Base-by-base conservation (phyloP, 2,329 filamentous ascomycete species). In the Ophiocordyceps camponoti-floridani region DNA sequence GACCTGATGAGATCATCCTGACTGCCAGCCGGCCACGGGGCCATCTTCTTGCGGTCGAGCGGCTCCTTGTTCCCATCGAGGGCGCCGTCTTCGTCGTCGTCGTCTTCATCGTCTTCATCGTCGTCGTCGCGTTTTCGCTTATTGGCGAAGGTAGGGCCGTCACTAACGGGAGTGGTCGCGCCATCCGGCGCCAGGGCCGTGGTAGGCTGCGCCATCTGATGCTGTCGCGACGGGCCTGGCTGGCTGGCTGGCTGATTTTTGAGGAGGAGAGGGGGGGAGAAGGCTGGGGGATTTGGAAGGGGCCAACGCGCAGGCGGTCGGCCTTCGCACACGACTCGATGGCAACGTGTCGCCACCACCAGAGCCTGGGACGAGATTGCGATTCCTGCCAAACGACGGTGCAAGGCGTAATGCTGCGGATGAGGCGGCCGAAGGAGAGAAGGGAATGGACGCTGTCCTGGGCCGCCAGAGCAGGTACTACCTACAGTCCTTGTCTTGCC, bases 71-170 rank as follows among this genome's bases (percentile, higher is more conserved):
- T 23, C 3, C 51, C 51, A 16, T 54, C 42, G 31, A 35, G 18
- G 13, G 42, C 4, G 4, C 19, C 8, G 13, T 43, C 18, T 43
- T 61, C 58, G 53, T 75, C 72, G 66, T 30, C 28, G 8, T 30
- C 28, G 28, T 30, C 28, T 8, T 38, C 56, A 26, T 54, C 55
- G 19, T 49, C 53, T 6, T 65, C 65, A 51, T 68, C 64, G 47
- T 56, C 62, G 43, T 61, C 58, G 53, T 75, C 72, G 66, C 74
- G 74, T 63, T 79, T 79, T 58, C 75, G 66, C 63, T 79, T 79
- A 47, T 62, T 62, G 26, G 66, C 58, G 31, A 64, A 53, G 44
- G 56, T 54, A 43, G 58, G 53, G 44, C 57, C 58, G 41, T 48
- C 52, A 42, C 54, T 56, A 43, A 53, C 52, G 23, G 62, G 61